These are phyloP conservation scores for Gonium pectorale DNA, from an alignment of 139 green algal genomes.

Conservation along the genomic window DNA sequence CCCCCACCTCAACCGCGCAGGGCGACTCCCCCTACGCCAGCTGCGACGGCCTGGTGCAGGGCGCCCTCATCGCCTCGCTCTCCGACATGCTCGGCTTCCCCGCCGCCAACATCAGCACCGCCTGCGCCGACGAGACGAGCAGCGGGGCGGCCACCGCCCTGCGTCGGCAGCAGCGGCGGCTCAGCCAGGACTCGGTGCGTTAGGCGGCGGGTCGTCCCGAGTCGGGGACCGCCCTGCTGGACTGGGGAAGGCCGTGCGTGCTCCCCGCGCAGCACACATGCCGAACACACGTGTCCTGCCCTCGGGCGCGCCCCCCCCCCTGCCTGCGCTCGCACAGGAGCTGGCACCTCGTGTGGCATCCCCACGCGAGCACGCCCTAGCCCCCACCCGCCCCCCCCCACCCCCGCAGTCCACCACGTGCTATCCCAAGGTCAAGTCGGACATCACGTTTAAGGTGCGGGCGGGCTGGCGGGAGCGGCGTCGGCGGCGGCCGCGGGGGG, in stretches of 20 bases:
- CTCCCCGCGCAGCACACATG: neutral
- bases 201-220: neutral
- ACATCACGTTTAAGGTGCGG: constrained; percentile 32
- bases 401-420: neutral
- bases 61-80: neutral
- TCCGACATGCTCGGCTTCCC: neutral
- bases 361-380: neutral
- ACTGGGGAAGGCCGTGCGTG: neutral
- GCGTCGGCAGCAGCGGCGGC: neutral
- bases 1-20: neutral
- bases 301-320: neutral
- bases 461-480: neutral
- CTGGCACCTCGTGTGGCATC: neutral
- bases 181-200: neutral
- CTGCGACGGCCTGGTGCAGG: neutral
- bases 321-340: neutral
- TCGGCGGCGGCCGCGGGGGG: neutral
- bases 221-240: neutral
- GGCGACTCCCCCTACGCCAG: constrained; percentile 35
- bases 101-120: constrained; percentile 2
- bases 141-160: neutral
- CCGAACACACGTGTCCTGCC: neutral
- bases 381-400: neutral
- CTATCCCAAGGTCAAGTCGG: neutral
- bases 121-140: constrained; percentile 1